Base-by-base conservation (phyloP, 1,139 yeast genomes). In the Candida sp. region DNA sequence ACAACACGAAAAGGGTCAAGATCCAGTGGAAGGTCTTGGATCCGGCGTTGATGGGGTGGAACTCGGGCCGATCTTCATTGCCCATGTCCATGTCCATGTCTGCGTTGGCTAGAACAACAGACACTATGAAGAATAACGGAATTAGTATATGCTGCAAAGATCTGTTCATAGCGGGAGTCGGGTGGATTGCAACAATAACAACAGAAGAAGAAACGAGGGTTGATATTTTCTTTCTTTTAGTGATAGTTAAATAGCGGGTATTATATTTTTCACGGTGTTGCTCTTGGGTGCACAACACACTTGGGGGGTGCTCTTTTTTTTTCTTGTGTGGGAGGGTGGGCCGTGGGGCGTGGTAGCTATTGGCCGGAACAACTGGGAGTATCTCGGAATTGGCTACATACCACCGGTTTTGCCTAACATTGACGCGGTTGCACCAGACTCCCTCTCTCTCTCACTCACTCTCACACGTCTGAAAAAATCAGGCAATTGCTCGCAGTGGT, bases 11-110 rank as follows among this genome's bases (percentile, higher is more conserved):
- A 31, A 85, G 53, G 0, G 88, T 69, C 30, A 77, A 50, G 27
- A 86, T 64, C 91, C 90, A 87, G 63, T 87, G 93, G 64, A 85
- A 76, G 0, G 87, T 69, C 59, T 83, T 84, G 9, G 84, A 72
- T 2, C 72, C 77, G 12, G 86, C 79, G 53, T 82, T 72, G 23
- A 71, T 58, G 4, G 82, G 80, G 53, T 77, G 80, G 66, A 75
- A 76, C 55, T 73, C 79, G 23, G 63, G 65, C 27, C 60, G 66
- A 25, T 68, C 72, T 59, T 63, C 70, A 22, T 8, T 23, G 40
- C 65, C 74, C 77, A 72, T 73, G 35, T 67, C 75, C 73, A 63
- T 63, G n/a, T 56, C 61, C 46, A 38, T 48, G 28, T 46, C 54
- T 26, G 28, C 41, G 26, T 37, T 28, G 7, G 28, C 30, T n/a